Base-by-base conservation (phyloP, 441 rosid species). In the Populus hybrid region DNA sequence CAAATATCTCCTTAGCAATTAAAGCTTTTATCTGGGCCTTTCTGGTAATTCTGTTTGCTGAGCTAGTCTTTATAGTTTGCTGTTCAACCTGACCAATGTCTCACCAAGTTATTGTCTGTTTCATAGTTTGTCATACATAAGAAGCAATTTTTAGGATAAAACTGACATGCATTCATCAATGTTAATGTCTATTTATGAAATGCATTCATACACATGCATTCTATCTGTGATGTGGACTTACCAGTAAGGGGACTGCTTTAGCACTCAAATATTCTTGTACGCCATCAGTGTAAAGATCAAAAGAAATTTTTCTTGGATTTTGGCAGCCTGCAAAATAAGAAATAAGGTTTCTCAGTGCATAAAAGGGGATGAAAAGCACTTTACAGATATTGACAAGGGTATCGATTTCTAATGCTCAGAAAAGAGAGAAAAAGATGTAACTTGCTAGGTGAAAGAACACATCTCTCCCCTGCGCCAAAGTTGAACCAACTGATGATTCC, bases 281-380 rank as follows among this genome's bases (percentile, higher is more conserved):
- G 71, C 87, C 95, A 78, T 83, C 84, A 20, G 75, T 68, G 70
- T 82, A 81, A 35, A 73, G 85, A 50, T 80, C 72, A 79, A 90
- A 84, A 28, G 98, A 95, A 75, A 85, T 72, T 4, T 95, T 90
- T 77, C 85, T 79, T 4, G 98, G 97, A 72, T 85, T 81, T 81
- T 85, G 81, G 75, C 82, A 89, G 77, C 98, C 99, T 95, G 79
- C 77, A 82, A 76, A 57, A 28, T 64, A 53, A 7, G 78, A 66
- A 57, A 68, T n/a, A 72, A 26, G 59, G 21, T 50, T 59, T 36
- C 36, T 77, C n/a, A 53, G 70, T 36, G 40, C 46, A 79, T 5
- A 28, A 10, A 71, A 76, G 36, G 34, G 74, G 28, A n/a, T 30
- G 73, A 57, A 32, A 74, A 14, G 9, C 23, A 64, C 24, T 2